Evolutionary conservation across 768 basidiomycete species (phyloP).

Genomic region (Termitomyces sp.): DNA sequence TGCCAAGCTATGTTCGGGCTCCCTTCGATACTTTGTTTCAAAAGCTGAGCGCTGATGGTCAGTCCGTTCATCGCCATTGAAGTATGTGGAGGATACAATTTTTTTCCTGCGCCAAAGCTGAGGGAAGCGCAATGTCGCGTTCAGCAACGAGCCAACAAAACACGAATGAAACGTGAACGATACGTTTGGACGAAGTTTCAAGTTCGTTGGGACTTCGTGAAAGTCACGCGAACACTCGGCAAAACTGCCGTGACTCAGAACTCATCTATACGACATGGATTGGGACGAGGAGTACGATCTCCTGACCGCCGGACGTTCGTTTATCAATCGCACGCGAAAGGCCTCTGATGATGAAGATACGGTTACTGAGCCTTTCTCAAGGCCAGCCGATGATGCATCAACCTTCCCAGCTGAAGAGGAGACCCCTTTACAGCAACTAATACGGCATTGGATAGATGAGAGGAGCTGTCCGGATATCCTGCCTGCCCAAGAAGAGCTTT

Average conservation of each 20-base stretch:
- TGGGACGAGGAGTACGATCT: conserved; percentile 34
- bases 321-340: conserved; percentile 27
- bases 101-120: not conserved
- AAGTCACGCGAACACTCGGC: not conserved
- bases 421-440: conserved; percentile 63
- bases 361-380: conserved; percentile 20
- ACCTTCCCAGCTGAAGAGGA: conserved; percentile 27
- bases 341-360: conserved; percentile 31
- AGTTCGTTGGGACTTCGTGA: not conserved
- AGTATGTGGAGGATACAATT: not conserved
- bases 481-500: conserved; percentile 62
- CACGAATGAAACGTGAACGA: not conserved
- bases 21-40: not conserved
- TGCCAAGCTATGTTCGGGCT: not conserved
- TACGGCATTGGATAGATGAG: conserved; percentile 84
- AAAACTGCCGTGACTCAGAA: not conserved
- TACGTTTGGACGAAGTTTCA: rapidly evolving
- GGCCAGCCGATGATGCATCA: conserved; percentile 1
- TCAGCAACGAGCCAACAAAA: not conserved
- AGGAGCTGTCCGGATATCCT: conserved; percentile 77
- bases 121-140: not conserved
- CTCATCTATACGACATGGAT: conserved; percentile 20
- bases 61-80: not conserved
- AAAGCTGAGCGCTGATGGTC: not conserved
- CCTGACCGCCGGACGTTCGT: conserved; percentile 17